Conservation (phyloP, 208 protist genomes). For the Acanthamoeba lenticulata region DNA sequence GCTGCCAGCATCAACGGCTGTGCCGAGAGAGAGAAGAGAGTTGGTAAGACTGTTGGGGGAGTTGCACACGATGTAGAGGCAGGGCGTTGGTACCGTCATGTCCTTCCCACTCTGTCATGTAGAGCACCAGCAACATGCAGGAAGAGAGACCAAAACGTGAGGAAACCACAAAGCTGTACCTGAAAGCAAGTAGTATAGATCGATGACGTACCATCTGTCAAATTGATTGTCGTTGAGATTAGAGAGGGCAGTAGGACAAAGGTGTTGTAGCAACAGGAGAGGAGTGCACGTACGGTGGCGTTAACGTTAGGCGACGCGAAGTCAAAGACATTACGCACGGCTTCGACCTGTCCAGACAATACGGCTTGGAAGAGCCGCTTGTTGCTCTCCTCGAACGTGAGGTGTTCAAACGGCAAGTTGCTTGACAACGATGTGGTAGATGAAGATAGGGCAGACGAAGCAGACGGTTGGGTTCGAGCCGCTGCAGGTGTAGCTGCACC, state of each 20-base stretch:
- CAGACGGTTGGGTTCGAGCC: too few relatives aligned
- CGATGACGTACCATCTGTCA: background rate
- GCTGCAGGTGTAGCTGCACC: too few relatives aligned
- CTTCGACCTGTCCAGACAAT: background rate
- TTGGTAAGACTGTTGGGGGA: background rate
- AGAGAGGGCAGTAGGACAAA: too few relatives aligned
- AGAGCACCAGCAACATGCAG: background rate
- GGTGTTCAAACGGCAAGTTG: background rate
- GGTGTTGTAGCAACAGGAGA: too few relatives aligned
- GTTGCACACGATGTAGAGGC: background rate
- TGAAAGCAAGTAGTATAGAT: too few relatives aligned
- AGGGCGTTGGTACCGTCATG: background rate
- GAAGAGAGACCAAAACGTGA: too few relatives aligned
- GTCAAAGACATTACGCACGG: background rate
- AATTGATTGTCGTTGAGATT: background rate
- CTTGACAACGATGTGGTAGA: background rate
- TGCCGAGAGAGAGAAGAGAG: background rate
- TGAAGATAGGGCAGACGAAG: background rate
- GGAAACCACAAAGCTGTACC: too few relatives aligned
- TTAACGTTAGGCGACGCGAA: background rate
- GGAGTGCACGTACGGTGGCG: background rate
- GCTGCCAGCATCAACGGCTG: constrained; percentile 10
- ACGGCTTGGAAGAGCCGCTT: background rate
- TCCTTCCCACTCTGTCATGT: background rate
- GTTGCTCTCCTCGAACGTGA: background rate